Evolutionary conservation across 768 basidiomycete species (phyloP).

Genomic region (Tricholoma saponaceum): DNA sequence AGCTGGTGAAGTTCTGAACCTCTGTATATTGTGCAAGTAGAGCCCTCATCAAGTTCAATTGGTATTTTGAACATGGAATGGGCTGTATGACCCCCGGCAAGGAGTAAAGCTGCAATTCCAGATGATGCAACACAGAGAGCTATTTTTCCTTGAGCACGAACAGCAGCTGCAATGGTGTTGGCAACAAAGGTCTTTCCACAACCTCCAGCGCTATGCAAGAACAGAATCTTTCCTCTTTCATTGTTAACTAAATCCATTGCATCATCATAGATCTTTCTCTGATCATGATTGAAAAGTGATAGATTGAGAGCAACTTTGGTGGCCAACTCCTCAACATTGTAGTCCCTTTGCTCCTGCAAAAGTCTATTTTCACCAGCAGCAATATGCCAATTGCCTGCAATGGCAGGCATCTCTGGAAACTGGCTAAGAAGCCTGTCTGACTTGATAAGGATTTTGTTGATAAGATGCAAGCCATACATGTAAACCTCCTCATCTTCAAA

Average conservation of each 20-base stretch:
- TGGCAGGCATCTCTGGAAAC: not conserved
- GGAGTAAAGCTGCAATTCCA: conserved; percentile 38
- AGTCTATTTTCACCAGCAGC: not conserved
- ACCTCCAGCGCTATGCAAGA: conserved; percentile 29
- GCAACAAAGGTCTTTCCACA: conserved; percentile 36
- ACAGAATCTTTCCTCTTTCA: conserved; percentile 21
- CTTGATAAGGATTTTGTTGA: not conserved
- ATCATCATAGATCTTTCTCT: conserved; percentile 18
- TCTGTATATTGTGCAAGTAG: no score
- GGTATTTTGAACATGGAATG: conserved; percentile 50
- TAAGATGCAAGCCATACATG: not conserved
- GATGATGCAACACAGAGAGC: conserved; percentile 41
- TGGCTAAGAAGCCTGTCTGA: not conserved
- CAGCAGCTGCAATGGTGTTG: conserved; percentile 21
- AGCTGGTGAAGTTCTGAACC: no score
- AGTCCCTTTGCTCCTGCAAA: not conserved
- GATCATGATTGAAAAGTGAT: conserved; percentile 16
- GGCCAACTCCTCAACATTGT: not conserved
- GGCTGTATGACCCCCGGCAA: conserved; percentile 39
- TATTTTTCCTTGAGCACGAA: conserved; percentile 22
- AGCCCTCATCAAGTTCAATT: conserved; percentile 26
- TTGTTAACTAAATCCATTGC: conserved; percentile 17
- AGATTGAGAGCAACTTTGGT: conserved; percentile 4
- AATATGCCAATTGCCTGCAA: not conserved
- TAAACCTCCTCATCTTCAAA: not conserved